Conservation (phyloP, 2,329 filamentous ascomycete genomes). For the Pleoardoris graminearum region DNA sequence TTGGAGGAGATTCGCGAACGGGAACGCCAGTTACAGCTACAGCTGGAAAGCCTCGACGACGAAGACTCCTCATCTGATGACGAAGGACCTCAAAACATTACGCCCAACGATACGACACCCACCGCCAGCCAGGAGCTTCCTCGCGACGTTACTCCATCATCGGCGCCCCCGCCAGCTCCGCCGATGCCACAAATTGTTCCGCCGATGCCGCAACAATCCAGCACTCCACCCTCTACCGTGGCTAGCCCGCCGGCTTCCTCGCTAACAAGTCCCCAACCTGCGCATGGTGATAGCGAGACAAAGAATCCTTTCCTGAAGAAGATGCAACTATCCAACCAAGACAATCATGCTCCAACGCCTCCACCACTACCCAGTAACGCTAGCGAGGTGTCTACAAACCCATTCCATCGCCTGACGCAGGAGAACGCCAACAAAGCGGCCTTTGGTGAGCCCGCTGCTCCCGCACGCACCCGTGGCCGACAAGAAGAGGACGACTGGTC, state of each 20-base stretch:
- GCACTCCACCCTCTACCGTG: constrained; percentile 54
- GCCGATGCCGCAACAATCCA: constrained; percentile 37
- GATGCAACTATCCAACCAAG: constrained; percentile 70
- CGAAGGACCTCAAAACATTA: constrained; percentile 73
- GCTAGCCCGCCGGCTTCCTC: constrained; percentile 54
- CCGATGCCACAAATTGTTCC: constrained; percentile 42
- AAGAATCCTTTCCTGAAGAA: constrained; percentile 96
- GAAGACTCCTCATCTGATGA: constrained; percentile 73
- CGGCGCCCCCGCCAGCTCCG: constrained; percentile 55
- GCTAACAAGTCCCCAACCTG: constrained; percentile 52
- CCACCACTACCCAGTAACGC: constrained; percentile 46
- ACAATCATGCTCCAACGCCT: constrained; percentile 50
- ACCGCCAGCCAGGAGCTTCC: constrained; percentile 60
- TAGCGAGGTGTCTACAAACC: constrained; percentile 72
- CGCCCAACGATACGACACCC: constrained; percentile 63
- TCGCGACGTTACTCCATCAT: constrained; percentile 45
- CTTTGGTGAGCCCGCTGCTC: constrained; percentile 53
- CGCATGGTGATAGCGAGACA: constrained; percentile 71
- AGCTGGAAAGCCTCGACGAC: constrained; percentile 78
- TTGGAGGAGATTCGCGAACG: constrained; percentile 89
- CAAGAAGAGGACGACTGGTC: constrained; percentile 79
- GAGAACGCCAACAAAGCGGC: constrained; percentile 58
- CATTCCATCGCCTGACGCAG: constrained; percentile 85
- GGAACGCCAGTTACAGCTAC: constrained; percentile 84
- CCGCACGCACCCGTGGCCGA: constrained; percentile 58